Conservation (phyloP, 1,139 yeast species). For the Groenewaldozyma auringiensis region DNA sequence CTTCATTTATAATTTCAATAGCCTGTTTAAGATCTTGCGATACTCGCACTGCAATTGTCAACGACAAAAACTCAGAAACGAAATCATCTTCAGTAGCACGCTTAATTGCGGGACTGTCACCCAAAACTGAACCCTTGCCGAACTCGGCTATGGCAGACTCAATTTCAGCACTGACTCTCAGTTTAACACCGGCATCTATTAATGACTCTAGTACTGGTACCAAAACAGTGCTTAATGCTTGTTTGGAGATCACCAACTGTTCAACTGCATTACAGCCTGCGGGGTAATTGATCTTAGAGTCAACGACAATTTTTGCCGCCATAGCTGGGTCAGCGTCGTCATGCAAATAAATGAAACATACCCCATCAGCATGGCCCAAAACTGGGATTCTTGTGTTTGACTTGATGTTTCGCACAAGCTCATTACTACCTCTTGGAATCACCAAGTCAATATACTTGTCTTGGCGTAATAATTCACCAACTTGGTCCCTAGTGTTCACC, state of each 20-base stretch:
- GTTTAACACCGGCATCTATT: conserved; percentile 57
- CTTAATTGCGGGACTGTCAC: conserved; percentile 33
- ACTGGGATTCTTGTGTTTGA: conserved; percentile 89
- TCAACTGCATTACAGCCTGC: conserved; percentile 99
- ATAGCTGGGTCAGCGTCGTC: conserved; percentile 64
- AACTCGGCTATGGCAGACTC: conserved; percentile 21
- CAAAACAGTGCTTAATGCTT: conserved; percentile 32
- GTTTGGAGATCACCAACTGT: conserved; percentile 61
- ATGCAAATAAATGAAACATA: conserved; percentile 82
- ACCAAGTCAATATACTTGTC: conserved; percentile 90
- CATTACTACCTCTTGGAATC: conserved; percentile 95
- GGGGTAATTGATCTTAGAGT: conserved; percentile 91
- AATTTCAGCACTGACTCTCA: conserved; percentile 58
- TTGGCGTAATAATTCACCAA: conserved; percentile 71
- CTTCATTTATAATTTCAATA: conserved; percentile 72
- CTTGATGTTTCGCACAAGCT: conserved; percentile 77
- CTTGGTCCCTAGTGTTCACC: conserved; percentile 83
- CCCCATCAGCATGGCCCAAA: conserved; percentile 97
- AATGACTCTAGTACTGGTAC: conserved; percentile 43
- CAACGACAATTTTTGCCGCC: conserved; percentile 69
- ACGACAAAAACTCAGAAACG: conserved; percentile 71
- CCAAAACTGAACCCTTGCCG: conserved; percentile 20
- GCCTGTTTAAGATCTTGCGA: conserved; percentile 60
- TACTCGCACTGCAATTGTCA: conserved; percentile 68
- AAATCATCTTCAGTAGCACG: conserved; percentile 54